Evolutionary conservation across 2,329 filamentous ascomycete genomes (phyloP).

Genomic region (Hypoxylon sp.): DNA sequence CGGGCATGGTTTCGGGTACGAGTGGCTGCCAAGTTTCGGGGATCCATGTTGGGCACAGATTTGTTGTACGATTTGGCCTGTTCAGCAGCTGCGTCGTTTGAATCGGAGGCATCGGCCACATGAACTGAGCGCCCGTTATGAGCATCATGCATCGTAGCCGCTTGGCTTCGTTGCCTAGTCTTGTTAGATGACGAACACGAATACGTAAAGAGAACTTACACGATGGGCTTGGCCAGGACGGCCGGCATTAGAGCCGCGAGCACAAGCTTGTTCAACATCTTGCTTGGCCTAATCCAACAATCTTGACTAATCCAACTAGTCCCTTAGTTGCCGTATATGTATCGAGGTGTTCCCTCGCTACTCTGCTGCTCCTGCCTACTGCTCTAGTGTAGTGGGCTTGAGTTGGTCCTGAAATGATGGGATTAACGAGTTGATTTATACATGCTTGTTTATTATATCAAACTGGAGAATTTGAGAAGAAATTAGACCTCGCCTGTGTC

Average conservation of each 20-base stretch:
- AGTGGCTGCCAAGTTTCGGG: background rate
- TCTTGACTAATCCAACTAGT: slow-evolving; percentile 16
- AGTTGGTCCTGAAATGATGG: background rate
- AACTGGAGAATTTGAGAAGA: slow-evolving; percentile 23
- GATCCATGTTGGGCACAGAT: slow-evolving; percentile 1
- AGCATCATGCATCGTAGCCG: background rate
- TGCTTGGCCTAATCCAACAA: slow-evolving; percentile 29
- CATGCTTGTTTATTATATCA: slow-evolving; percentile 6
- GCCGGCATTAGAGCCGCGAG: slow-evolving; percentile 51
- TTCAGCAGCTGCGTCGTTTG: background rate
- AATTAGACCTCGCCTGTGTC: slow-evolving; percentile 23
- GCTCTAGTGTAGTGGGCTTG: slow-evolving; percentile 7
- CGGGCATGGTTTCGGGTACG: background rate
- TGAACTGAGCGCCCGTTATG: background rate
- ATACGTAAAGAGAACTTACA: slow-evolving; percentile 39
- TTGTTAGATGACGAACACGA: slow-evolving; percentile 13
- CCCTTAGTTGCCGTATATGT: slow-evolving; percentile 6
- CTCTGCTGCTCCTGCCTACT: slow-evolving; percentile 21
- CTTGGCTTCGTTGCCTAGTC: slow-evolving; percentile 16
- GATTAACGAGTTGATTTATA: slow-evolving; percentile 36
- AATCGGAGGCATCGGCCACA: background rate
- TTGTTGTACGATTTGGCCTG: background rate
- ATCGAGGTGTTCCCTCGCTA: slow-evolving; percentile 20
- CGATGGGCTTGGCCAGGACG: slow-evolving; percentile 51
- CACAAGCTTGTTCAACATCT: slow-evolving; percentile 51